A percentile compares a stretch with the other conserved stretches of the same genome.
Conservation (phyloP, 1,139 yeast genomes). For the Suhomyces chickasaworum region DNA sequence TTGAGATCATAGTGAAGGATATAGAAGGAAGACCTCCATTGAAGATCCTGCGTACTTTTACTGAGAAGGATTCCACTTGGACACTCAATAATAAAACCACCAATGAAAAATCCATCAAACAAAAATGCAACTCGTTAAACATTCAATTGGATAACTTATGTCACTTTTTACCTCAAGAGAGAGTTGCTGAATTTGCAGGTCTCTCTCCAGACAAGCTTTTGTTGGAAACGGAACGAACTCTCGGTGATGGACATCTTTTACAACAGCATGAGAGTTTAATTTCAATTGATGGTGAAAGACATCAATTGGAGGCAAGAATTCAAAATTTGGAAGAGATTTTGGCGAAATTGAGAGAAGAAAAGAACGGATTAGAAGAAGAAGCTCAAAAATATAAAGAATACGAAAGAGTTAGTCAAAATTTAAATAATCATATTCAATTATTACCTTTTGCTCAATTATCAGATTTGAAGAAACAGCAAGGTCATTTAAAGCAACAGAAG, state of each 20-base stretch:
- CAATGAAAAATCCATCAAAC: constrained; percentile 49
- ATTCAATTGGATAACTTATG: constrained; percentile 91
- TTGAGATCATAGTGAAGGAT: constrained; percentile 69
- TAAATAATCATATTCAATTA: constrained; percentile 51
- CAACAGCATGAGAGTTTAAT: constrained; percentile 61
- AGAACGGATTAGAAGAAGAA: constrained; percentile 36
- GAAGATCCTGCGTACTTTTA: constrained; percentile 41
- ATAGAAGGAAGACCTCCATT: constrained; percentile 28
- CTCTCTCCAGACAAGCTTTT: constrained; percentile 75
- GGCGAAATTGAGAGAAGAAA: constrained; percentile 33
- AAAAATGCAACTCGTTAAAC: constrained; percentile 52
- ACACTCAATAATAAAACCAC: constrained; percentile 48
- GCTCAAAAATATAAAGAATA: constrained; percentile 43
- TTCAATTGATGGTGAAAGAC: constrained; percentile 46
- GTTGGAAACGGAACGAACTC: constrained; percentile 78
- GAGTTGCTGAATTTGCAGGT: constrained; percentile 91
- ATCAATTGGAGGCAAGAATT: constrained; percentile 29
- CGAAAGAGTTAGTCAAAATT: constrained; percentile 43
- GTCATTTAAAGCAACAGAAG: constrained; percentile 42
- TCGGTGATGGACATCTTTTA: constrained; percentile 63
- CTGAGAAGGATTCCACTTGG: constrained; percentile 61
- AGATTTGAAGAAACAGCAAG: constrained; percentile 50
- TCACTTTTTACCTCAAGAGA: constrained; percentile 93
- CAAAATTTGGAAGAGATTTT: constrained; percentile 26
- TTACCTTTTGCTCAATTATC: constrained; percentile 65